Conservation (phyloP, 2,329 filamentous ascomycete species). For the Aspergillus ochraceoroseus region DNA sequence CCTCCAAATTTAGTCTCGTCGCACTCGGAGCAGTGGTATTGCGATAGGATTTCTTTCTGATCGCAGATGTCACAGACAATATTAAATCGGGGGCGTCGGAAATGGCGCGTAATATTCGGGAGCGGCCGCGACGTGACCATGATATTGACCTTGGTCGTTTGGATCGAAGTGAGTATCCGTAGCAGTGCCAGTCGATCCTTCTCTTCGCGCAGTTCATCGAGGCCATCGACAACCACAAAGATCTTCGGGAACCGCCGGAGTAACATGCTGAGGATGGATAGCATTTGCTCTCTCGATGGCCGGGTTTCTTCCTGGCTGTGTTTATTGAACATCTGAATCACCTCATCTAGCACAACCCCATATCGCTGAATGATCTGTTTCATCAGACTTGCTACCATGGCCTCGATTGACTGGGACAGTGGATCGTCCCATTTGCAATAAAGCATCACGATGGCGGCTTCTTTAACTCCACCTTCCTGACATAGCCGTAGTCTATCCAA, state of each 20-base stretch:
- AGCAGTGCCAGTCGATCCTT: constrained; percentile 1
- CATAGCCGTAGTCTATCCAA: constrained; percentile 2
- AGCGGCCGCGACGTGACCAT: constrained; percentile 12
- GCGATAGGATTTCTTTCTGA: not conserved
- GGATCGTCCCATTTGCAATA: constrained; percentile 21
- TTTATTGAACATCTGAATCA: constrained; percentile 1
- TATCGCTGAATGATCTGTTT: constrained; percentile 13
- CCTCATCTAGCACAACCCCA: not conserved
- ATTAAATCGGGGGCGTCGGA: not conserved
- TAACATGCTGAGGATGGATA: not conserved
- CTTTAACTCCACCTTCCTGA: constrained; percentile 7
- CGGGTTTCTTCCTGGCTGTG: constrained; percentile 5
- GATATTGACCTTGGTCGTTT: not conserved
- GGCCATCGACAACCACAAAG: constrained; percentile 9
- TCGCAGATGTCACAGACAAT: constrained; percentile 3
- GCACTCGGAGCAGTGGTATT: constrained; percentile 6
- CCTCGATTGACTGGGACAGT: constrained; percentile 8
- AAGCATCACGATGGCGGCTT: constrained; percentile 13
- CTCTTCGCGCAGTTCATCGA: constrained; percentile 8
- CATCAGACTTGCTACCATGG: constrained; percentile 7
- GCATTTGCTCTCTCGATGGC: not conserved
- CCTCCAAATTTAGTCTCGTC: not conserved
- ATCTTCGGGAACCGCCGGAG: constrained; percentile 5
- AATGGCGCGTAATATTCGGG: constrained; percentile 6
- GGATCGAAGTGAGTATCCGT: not conserved